phyloP scores from a whole-genome alignment of 371 early-diverging fungal genomes.

The Syncephalis plumigaleata region DNA sequence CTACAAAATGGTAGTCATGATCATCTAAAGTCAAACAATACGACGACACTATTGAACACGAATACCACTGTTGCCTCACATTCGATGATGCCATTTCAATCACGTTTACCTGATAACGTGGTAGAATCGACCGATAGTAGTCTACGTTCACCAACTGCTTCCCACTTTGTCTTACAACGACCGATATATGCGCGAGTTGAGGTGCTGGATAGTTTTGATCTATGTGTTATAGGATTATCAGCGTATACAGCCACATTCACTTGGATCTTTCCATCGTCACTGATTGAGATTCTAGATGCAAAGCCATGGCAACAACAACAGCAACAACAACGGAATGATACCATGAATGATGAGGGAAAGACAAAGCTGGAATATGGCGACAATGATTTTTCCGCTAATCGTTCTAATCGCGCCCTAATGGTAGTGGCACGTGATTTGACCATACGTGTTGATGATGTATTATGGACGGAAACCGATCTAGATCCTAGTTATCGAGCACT shows the following conservation, averaged over 20 bases:
- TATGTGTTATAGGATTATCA: background rate
- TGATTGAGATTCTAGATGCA: background rate
- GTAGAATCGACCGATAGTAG: too few relatives aligned
- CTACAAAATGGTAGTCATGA: too few relatives aligned
- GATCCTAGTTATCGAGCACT: too few relatives aligned
- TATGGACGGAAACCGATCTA: background rate
- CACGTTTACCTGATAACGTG: too few relatives aligned
- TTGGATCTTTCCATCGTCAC: background rate
- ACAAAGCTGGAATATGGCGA: background rate
- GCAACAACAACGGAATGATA: background rate
- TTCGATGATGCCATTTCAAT: too few relatives aligned
- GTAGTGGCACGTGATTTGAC: background rate
- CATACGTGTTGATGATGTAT: background rate
- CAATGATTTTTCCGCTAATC: background rate
- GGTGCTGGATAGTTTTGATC: background rate
- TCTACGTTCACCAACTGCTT: too few relatives aligned
- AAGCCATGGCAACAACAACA: background rate
- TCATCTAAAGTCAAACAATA: too few relatives aligned
- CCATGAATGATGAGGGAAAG: too few relatives aligned
- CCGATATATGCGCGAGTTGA: background rate
- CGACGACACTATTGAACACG: too few relatives aligned
- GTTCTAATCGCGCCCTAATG: background rate
- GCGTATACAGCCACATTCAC: background rate
- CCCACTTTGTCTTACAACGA: too few relatives aligned
- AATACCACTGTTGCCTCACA: too few relatives aligned